These are phyloP conservation scores for Candida manassasensis DNA, from an alignment of 805 yeast species.

Conservation along the genomic window DNA sequence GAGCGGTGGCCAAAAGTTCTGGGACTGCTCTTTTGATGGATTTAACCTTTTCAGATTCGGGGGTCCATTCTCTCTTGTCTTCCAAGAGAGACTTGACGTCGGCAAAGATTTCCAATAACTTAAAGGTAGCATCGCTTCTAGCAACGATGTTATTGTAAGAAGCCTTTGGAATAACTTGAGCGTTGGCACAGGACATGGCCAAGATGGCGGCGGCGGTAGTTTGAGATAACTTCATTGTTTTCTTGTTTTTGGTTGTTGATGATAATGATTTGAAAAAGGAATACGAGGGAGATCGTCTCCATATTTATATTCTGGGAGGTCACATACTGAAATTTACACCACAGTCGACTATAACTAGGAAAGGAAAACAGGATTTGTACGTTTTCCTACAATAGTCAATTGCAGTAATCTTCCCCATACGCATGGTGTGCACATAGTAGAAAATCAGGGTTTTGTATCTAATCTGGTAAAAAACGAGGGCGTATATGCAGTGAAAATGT, in stretches of 20 bases:
- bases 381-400: too few relatives aligned
- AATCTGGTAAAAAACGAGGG: too few relatives aligned
- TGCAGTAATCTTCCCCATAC: too few relatives aligned
- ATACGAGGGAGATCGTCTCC: too few relatives aligned
- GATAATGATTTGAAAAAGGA: too few relatives aligned
- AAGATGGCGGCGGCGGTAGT: constrained; percentile 39
- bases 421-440: too few relatives aligned
- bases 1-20: constrained; percentile 32
- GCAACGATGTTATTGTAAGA: constrained; percentile 19
- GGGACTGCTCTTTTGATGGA: constrained; percentile 32
- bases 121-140: constrained; percentile 31
- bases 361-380: too few relatives aligned
- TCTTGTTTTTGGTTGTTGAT: neutral
- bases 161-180: constrained; percentile 15
- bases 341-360: too few relatives aligned
- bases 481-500: too few relatives aligned
- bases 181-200: constrained; percentile 35
- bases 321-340: too few relatives aligned
- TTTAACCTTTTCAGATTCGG: constrained; percentile 23
- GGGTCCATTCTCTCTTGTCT: constrained; percentile 31
- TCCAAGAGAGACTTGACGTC: constrained; percentile 25
- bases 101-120: constrained; percentile 28
- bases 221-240: constrained; percentile 38
- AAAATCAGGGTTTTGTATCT: too few relatives aligned
- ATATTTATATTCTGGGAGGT: too few relatives aligned